phyloP scores from a whole-genome alignment of 1,284 basidiomycete species.

The Marasmius tenuissimus region DNA sequence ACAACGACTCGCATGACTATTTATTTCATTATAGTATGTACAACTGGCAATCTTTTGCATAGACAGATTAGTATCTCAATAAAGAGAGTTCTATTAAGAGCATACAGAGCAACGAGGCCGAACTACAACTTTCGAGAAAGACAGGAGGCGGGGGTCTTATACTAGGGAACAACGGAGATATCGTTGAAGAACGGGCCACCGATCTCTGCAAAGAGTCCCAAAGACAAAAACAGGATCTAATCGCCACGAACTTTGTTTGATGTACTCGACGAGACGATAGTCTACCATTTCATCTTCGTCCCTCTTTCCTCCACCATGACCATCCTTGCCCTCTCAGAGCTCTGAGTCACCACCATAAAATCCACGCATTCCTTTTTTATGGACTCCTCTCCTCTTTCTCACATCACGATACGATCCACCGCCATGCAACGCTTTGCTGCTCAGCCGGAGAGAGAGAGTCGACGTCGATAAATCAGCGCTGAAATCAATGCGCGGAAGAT shows the following conservation, averaged over 20 bases:
- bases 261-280: slow-evolving; percentile 33
- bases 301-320: slow-evolving; percentile 26
- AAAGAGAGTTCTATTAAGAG: neutral
- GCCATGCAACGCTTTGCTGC: slow-evolving; percentile 20
- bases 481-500: slow-evolving; percentile 29
- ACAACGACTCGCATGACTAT: slow-evolving; percentile 1
- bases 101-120: neutral
- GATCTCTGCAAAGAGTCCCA: no score
- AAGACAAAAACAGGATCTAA: no score
- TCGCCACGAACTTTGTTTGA: no score
- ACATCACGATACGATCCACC: slow-evolving; percentile 35
- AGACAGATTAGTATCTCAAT: neutral
- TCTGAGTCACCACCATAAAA: neutral
- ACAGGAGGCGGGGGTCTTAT: no score
- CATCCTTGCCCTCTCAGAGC: slow-evolving; percentile 9
- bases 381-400: slow-evolving; percentile 37
- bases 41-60: neutral
- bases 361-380: slow-evolving; percentile 18
- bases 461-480: slow-evolving; percentile 30
- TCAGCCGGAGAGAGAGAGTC: slow-evolving; percentile 31
- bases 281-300: slow-evolving; percentile 42
- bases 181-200: no score
- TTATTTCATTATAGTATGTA: slow-evolving; percentile 2
- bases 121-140: neutral
- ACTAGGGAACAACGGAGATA: no score